Base-by-base conservation (phyloP, 805 yeast species). In the Yarrowia sp. region DNA sequence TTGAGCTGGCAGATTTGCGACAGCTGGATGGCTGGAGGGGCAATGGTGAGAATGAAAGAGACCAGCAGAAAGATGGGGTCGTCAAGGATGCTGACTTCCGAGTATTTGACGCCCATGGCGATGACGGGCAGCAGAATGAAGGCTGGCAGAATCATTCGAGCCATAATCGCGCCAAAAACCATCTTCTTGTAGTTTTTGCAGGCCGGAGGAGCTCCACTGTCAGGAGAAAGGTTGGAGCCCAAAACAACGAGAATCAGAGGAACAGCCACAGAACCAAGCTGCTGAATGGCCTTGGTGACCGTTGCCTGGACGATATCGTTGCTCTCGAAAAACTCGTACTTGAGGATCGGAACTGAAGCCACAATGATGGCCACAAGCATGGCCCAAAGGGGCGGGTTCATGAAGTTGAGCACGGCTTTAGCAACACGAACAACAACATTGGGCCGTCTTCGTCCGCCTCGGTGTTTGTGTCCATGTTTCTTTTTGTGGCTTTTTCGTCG, bases 11-110 rank as follows among this genome's bases (percentile, higher is more conserved):
- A 84, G 66, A 85, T 85, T 71, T 85, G 89, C 17, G 86, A 81
- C 48, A 85, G 78, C 74, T 85, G 89, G 68, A 85, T 85, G 8
- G 89, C 89, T 0, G 89, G 89, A 3, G 89, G 89, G 1, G 87
- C 81, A 1, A 83, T 80, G 1, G 88, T 84, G 51, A 85, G 78
- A 19, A 85, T 76, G 68, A 85, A 85, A 12, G 84, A 79, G 48
- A 85, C 85, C 49, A 85, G 80, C 67, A 85, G 72, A 69, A 85
- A 85, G 64, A 85, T 83, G 10, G 89, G 89, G 71, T 85, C 82
- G 69, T 78, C 81, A 35, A 80, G 69, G 61, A 80, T 79, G 21
- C 81, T 77, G 12, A 83, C 76, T 61, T 79, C 78, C 64, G 83
- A 71, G 70, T 75, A 83, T 73, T 82, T 82, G 66, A 84, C 87